Evolutionary conservation across 179 eudicot genomes (phyloP), one percentile per base, ranked within the genome.

Genomic region (Silene coronaria): DNA sequence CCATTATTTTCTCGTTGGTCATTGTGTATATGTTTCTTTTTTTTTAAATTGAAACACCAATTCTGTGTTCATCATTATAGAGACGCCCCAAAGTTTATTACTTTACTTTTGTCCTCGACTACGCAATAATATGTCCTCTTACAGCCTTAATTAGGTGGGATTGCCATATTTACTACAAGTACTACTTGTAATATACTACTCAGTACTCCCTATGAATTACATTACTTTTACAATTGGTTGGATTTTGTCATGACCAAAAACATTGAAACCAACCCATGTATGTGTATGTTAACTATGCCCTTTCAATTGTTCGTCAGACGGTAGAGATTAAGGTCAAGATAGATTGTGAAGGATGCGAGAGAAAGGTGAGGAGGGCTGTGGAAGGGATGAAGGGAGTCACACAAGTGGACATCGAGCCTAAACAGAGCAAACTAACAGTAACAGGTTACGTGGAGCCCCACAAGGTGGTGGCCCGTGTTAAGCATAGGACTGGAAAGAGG

Each of bases 321-420:
- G 96, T 90, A 51, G 96, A 90, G 77, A 86, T 90, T 22, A 88
- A 79, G 77, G 81, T 90, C 60, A 90, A 87, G 76, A 90, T 90
- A 36, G 96, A 90, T 77, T 90, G 96, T 70, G 92, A 90, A 75
- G 96, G 96, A 48, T 90, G 96, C 64, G 96, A 88, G 73, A 80
- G 96, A 60, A 87, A 80, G 60, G 88, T 90, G 65, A 69, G 91
- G 62, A 81, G 87, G 69, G 57, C 96, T 0, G 96, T 90, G 9
- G 91, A 89, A 80, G 96, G 96, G 32, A 89, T 90, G 96, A 85
- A 85, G 72, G 92, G 96, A 5, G 96, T 90, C 68, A 86, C 76
- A 12, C 85, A 88, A 27, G 83, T 90, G 21, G 88, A 87, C 2
- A 70, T 90, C 0, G 86, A 82, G 51, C 92, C 91, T 0, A 90